Evolutionary conservation across 1,139 yeast species (phyloP).

Genomic region (Meyerozyma elateridarum): DNA sequence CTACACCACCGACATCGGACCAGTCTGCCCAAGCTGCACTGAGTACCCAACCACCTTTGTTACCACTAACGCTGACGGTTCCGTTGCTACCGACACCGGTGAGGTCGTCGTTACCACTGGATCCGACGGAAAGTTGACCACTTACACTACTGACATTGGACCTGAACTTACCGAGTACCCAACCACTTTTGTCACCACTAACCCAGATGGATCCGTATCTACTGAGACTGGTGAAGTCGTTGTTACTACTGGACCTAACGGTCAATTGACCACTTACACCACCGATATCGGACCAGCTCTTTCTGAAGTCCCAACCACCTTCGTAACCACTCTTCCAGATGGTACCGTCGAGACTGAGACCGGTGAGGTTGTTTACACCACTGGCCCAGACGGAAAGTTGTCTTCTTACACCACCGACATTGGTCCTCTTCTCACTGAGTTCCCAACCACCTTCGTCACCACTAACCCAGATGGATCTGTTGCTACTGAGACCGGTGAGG

Average conservation of each 20-base stretch:
- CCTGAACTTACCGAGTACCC: constrained; percentile 7
- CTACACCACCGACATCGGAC: constrained; percentile 2
- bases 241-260: constrained; percentile 6
- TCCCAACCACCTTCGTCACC: constrained; percentile 3
- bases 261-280: too few relatives aligned
- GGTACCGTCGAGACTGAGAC: constrained; percentile 8
- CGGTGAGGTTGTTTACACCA: constrained; percentile 7
- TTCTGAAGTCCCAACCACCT: constrained; percentile 6
- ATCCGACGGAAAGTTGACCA: too few relatives aligned
- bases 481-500: constrained; percentile 2
- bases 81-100: too few relatives aligned
- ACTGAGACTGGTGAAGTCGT: constrained; percentile 8
- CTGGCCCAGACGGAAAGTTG: constrained; percentile 3
- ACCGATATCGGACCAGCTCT: constrained; percentile 1
- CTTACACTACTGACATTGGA: too few relatives aligned
- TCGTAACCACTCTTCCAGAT: neutral
- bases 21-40: neutral
- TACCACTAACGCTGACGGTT: constrained; percentile 6
- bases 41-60: constrained; percentile 1
- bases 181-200: constrained; percentile 7
- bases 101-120: too few relatives aligned
- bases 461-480: constrained; percentile 4
- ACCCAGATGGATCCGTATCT: constrained; percentile 6
- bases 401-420: constrained; percentile 2
- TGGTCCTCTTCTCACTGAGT: constrained; percentile 4